Base-by-base conservation (phyloP, 164 flowering plant genomes). In the Tetracentron sinense region DNA sequence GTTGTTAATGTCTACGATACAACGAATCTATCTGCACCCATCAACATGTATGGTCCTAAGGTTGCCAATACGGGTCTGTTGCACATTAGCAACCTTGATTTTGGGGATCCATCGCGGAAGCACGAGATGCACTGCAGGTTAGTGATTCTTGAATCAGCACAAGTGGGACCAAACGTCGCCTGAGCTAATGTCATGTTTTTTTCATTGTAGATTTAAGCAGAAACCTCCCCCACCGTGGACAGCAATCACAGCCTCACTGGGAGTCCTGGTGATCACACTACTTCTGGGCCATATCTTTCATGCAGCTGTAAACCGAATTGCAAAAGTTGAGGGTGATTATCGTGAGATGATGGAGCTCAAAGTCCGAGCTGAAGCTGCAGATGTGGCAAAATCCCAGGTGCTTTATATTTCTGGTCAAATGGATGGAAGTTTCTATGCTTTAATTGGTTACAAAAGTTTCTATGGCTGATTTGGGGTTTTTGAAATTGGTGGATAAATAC, bases 121-220 rank as follows among this genome's bases (percentile, higher is more conserved):
- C 96, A 94, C 75, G 96, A 94, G 80, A 94, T 94, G 97, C 93
- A 82, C 62, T 94, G 98, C 96, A 83, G 98, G 98, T 92, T 29
- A 70, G 75, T 25, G 59, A 28, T 22, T 42, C 49, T 16, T 8
- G 23, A 46, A 0, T 22, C 11, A 12, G 20, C 8, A 14, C 7
- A 25, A 30, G 19, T 33, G 60, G 49, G 21, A 61, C 58, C 38
- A 54, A 38, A n/a, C 22, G 5, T 17, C 28, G 58, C 30, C 26
- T 28, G 11, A 31, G 26, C 56, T 31, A 19, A 62, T 3, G 31
- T 29, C 49, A 21, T 25, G 12, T 29, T 55, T 53, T 38, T 27
- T 48, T 22, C 14, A 20, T 42, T 54, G 57, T 76, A 90, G 97
- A 81, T 94, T 87, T 74, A 91, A 89, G 81, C 87, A 86, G 59